Conservation (phyloP, 305 asterid genomes). For the Nicotiana rustica region DNA sequence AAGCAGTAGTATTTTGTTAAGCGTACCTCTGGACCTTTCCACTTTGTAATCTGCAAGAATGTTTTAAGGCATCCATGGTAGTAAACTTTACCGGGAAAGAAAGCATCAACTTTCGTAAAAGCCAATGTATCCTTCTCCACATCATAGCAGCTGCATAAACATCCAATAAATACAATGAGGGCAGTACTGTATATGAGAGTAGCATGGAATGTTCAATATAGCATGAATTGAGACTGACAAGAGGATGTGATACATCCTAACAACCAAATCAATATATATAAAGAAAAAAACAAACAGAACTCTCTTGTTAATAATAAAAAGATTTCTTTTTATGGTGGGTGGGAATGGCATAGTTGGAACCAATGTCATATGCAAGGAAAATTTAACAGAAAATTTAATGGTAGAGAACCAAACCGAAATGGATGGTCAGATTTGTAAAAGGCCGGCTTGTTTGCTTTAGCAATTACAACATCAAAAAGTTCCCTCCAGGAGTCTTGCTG, state of each 20-base stretch:
- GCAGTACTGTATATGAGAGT: not conserved
- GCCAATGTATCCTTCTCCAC: slow-evolving; percentile 90
- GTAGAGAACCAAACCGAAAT: slow-evolving; percentile 67
- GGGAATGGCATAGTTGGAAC: slow-evolving; percentile 23
- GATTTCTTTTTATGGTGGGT: not conserved
- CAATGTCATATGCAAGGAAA: not conserved
- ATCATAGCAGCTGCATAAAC: slow-evolving; percentile 74
- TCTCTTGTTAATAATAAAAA: not conserved
- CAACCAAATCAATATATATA: not conserved
- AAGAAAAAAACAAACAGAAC: not conserved
- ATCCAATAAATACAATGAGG: slow-evolving; percentile 41
- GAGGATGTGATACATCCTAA: not conserved
- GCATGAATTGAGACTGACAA: not conserved
- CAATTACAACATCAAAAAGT: slow-evolving; percentile 95
- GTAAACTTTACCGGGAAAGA: slow-evolving; percentile 81
- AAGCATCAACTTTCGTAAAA: slow-evolving; percentile 83
- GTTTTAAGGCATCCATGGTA: slow-evolving; percentile 94
- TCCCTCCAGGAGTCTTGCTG: slow-evolving; percentile 91
- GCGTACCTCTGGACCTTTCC: slow-evolving; percentile 97
- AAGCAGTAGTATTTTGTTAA: slow-evolving; percentile 19
- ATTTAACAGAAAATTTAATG: slow-evolving; percentile 7
- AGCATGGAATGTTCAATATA: slow-evolving; percentile 2
- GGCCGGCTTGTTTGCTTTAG: slow-evolving; percentile 95
- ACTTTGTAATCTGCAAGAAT: slow-evolving; percentile 91
- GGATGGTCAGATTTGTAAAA: slow-evolving; percentile 98